Conservation (phyloP, 1,139 yeast species). For the Suhomyces panamericanus region DNA sequence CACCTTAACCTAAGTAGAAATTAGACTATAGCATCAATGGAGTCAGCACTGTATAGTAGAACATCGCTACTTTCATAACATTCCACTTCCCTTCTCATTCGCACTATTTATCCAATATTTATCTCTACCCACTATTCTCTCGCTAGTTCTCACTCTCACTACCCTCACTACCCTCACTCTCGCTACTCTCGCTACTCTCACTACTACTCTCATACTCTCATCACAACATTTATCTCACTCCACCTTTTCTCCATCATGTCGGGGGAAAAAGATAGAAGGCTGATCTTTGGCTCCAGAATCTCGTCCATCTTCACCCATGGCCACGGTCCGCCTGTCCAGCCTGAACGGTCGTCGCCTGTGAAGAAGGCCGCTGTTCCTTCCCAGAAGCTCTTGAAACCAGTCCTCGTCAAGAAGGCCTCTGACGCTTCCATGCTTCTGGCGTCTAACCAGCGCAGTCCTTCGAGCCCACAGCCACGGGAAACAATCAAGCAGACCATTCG, state of each 20-base stretch:
- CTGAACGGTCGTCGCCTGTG: neutral
- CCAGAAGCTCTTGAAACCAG: constrained; percentile 9
- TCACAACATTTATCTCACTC: neutral
- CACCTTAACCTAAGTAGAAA: no score
- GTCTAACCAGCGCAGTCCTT: constrained; percentile 3
- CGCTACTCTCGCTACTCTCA: neutral
- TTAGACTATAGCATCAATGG: no score
- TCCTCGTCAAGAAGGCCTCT: constrained; percentile 10
- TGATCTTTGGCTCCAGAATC: constrained; percentile 28
- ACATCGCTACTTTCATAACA: no score
- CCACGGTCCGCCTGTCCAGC: constrained; percentile 4
- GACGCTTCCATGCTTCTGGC: constrained; percentile 8
- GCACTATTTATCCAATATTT: no score
- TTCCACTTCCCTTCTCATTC: no score
- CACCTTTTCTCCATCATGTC: constrained; percentile 5
- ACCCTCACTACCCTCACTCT: neutral
- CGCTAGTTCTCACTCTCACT: no score
- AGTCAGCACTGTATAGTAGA: no score
- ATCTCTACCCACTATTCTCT: no score
- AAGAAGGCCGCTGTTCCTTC: neutral
- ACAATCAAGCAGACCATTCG: constrained; percentile 1
- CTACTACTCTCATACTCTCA: neutral
- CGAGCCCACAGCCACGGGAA: constrained; percentile 4
- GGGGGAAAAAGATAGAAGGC: constrained; percentile 17
- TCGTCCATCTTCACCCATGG: constrained; percentile 29